Evolutionary conservation across 768 basidiomycete species (phyloP).

Genomic region (Gymnopilus dilepis): DNA sequence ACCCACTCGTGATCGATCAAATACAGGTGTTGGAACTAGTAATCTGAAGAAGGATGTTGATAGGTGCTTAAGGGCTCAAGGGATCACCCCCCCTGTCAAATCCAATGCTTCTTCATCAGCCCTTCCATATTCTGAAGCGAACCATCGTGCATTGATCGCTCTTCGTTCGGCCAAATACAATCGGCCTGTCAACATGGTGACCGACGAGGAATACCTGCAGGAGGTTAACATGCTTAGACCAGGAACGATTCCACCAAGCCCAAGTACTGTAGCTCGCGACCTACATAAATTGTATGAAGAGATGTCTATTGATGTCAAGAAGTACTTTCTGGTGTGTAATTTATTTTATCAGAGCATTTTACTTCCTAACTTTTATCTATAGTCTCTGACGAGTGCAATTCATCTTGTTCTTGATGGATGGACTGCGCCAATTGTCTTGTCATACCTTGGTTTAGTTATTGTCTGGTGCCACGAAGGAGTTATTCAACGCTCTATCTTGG

Average conservation of each 20-base stretch:
- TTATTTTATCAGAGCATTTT: neutral
- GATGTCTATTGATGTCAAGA: constrained; percentile 21
- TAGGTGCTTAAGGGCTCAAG: constrained; percentile 15
- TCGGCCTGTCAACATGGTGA: constrained; percentile 33
- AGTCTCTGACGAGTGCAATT: constrained; percentile 24
- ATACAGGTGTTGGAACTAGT: neutral
- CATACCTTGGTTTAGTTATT: constrained; percentile 38
- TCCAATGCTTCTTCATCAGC: neutral
- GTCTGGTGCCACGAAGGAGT: constrained; percentile 32
- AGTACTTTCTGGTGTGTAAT: constrained; percentile 27
- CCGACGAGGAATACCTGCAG: constrained; percentile 31
- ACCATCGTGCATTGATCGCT: constrained; percentile 32
- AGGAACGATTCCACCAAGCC: constrained; percentile 29
- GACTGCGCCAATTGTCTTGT: constrained; percentile 34
- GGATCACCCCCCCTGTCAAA: neutral
- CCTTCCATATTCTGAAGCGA: constrained; percentile 18
- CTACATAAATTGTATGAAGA: constrained; percentile 25
- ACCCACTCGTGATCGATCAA: neutral
- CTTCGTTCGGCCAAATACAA: constrained; percentile 27
- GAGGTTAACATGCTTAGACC: constrained; percentile 38
- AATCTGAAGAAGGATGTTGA: constrained; percentile 4
- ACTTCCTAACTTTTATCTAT: neutral
- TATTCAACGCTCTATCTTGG: constrained; percentile 35
- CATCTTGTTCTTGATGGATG: constrained; percentile 41
- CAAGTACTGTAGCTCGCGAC: constrained; percentile 31